Evolutionary conservation across 306 rosid genomes (phyloP).

Genomic region (Medicago arabica): DNA sequence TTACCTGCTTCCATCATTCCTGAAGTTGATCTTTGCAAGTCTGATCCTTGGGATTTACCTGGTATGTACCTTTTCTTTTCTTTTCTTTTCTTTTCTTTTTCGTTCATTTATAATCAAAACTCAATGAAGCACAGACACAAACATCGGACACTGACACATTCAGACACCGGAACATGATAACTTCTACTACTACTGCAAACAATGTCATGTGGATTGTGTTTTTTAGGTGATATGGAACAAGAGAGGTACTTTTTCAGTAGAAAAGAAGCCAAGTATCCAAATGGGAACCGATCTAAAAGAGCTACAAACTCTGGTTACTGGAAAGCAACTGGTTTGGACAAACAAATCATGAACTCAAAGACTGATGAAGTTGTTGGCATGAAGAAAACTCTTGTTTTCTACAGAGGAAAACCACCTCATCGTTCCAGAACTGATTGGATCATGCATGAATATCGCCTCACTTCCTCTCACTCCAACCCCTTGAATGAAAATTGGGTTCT

Average conservation of each 20-base stretch:
- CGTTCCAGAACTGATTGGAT: constrained; percentile 95
- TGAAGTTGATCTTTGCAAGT: constrained; percentile 81
- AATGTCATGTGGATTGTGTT: too few relatives aligned
- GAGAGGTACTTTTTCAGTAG: constrained; percentile 97
- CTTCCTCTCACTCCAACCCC: neutral
- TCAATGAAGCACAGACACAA: too few relatives aligned
- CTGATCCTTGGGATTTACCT: constrained; percentile 99
- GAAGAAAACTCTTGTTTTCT: constrained; percentile 96
- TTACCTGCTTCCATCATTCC: constrained; percentile 94
- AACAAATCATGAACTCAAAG: constrained; percentile 58
- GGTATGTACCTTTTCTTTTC: constrained; percentile 43
- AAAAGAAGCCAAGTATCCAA: constrained; percentile 88
- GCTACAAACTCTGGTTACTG: constrained; percentile 90
- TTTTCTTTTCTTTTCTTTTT: too few relatives aligned
- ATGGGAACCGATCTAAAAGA: constrained; percentile 93
- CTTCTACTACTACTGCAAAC: too few relatives aligned
- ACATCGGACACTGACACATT: too few relatives aligned
- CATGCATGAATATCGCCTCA: constrained; percentile 96
- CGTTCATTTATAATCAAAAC: too few relatives aligned
- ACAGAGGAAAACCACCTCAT: constrained; percentile 86
- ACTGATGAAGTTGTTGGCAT: constrained; percentile 70
- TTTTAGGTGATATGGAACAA: constrained; percentile 67
- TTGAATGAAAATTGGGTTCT: constrained; percentile 71
- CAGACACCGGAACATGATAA: too few relatives aligned
- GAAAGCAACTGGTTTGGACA: constrained; percentile 98